Base-by-base conservation (phyloP, 2,329 filamentous ascomycete species). In the Lasiodiplodia theobromae region DNA sequence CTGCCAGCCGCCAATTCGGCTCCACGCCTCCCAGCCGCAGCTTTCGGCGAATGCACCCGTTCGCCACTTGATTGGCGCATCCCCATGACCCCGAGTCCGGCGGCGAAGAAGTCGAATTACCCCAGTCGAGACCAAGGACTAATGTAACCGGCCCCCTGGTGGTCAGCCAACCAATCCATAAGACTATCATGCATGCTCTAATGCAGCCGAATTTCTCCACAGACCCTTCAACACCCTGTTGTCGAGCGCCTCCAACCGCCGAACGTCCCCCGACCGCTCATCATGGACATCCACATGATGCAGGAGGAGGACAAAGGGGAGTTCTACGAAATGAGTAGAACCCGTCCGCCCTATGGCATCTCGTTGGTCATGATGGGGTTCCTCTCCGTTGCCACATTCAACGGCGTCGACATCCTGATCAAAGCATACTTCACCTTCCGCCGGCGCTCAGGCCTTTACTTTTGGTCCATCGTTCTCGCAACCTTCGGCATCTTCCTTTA, bases 391-490 rank as follows among this genome's bases (percentile, higher is more conserved):
- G 58, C 58, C 40, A 12, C 49, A 25, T 63, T 63, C 44, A 63
- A 63, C 58, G 58, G 40, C 18, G 18, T 49, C 58, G 58, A 63
- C 21, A 28, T 63, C 28, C 14, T 63, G 25, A 44, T 37, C 16
- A 31, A 28, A 37, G 44, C 83, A 28, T 79, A 84, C 66, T 72
- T 83, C 37, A 84, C 81, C 34, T 86, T 86, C 75, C 82, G 83
- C 25, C 78, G 77, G 21, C 84, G 82, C 66, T 74, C 76, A 16
- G 84, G 84, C 0, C 73, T 83, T 12, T 86, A 86, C 71, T 86
- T 85, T 71, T 85, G 83, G 83, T 82, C 79, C 34, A 73, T 86
- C 69, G 69, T 85, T 16, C 71, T 82, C 21, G 74, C 83, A 0
- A 79, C 80, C 2, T 71, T 80, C 12, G 82, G 82, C 14, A 81